Evolutionary conservation across 768 basidiomycete species (phyloP), one percentile per base, ranked within the genome.

Genomic region (Neoboletus magnificus): DNA sequence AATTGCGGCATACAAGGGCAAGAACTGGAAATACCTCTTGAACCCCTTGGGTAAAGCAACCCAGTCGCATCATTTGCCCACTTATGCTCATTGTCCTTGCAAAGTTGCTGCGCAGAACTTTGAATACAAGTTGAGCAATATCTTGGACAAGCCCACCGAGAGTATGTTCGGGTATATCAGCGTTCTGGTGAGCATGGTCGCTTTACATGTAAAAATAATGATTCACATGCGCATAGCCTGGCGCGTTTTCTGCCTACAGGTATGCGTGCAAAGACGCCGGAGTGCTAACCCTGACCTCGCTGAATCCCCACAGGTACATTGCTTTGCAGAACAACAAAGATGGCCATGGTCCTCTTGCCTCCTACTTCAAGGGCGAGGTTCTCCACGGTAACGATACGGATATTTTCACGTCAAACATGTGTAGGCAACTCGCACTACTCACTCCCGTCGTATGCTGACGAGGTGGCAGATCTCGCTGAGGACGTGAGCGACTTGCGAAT

Each of bases 351-450:
- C 96, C 96, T 6, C 74, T 98, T 5, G 90, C 93, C 15, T 94
- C 95, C 16, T 99, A 99, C 70, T 99, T 99, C 79, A 91, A 98
- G 68, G 97, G 97, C 10, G 97, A 99, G 69, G 80, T 88, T 22
- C 71, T 92, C 25, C 86, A 89, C 61, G 91, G 90, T 11, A 81
- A 84, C 29, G 89, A 91, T 66, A 89, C 91, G 0, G 92, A 94
- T 66, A 93, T 96, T 43, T 94, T 94, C 71, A 95, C 92, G 5
- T 93, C 93, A 9, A 97, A 97, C 65, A 96, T 96, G 93, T 98
- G 89, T 90, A 73, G 50, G 85, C 78, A 4, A 29, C 2, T 52
- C 43, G 7, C 29, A 18, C 32, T 47, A 7, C 22, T 39, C 35
- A 2, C 13, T 1, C n/a, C 39, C 35, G 18, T 50, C 39, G 35